phyloP scores from a whole-genome alignment of 371 early-diverging fungal species.

The Umbelopsis sp. region DNA sequence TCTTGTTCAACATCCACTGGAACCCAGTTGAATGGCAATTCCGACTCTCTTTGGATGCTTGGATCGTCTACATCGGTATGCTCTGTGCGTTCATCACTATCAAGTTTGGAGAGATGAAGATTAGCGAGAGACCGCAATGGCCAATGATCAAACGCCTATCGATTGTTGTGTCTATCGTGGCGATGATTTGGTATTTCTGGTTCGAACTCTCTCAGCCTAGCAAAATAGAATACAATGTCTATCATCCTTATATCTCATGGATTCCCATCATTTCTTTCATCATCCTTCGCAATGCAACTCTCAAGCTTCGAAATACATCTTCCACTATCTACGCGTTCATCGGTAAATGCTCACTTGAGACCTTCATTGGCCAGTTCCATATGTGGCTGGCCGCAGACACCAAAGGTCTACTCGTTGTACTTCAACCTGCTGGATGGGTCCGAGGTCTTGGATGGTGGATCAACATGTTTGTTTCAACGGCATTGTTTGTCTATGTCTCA shows the following conservation, averaged over 20 bases:
- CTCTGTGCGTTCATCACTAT: constrained; percentile 49
- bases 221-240: constrained; percentile 57
- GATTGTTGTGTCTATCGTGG: constrained; percentile 34
- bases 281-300: constrained; percentile 68
- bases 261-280: constrained; percentile 65
- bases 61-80: constrained; percentile 67
- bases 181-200: constrained; percentile 49
- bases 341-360: constrained; percentile 73
- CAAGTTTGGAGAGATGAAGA: constrained; percentile 47
- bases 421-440: constrained; percentile 37
- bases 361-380: constrained; percentile 82
- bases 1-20: constrained; percentile 58
- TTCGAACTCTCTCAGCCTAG: constrained; percentile 46
- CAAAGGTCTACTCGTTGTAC: constrained; percentile 61
- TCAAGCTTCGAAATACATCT: constrained; percentile 47
- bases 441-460: constrained; percentile 55
- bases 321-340: constrained; percentile 61
- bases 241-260: constrained; percentile 69
- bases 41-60: constrained; percentile 62
- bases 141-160: constrained; percentile 29
- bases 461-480: constrained; percentile 51
- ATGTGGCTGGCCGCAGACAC: constrained; percentile 79
- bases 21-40: constrained; percentile 68
- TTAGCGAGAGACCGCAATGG: constrained; percentile 49
- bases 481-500: constrained; percentile 62